Base-by-base conservation (phyloP, 1,284 basidiomycete genomes). In the Ustilago bromivora region DNA sequence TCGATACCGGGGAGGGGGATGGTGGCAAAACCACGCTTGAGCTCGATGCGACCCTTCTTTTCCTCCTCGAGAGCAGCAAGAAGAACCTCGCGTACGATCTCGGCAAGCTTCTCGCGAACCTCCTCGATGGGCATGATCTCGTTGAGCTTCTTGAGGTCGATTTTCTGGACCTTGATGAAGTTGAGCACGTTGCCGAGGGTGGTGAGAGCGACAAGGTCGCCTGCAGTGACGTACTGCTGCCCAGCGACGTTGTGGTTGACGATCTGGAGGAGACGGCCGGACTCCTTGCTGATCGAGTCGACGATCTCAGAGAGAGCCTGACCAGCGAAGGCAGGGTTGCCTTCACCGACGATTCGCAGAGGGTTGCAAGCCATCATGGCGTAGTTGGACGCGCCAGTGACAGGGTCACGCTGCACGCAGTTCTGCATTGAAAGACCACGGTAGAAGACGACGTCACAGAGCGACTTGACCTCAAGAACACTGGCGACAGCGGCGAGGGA, bases 361-460 rank as follows among this genome's bases (percentile, higher is more conserved):
- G 97, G 97, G 87, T 98, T 98, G 84, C 98, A 93, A 17, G 96
- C 96, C 87, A 95, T 96, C 97, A 99, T 98, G 19, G 95, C 96
- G 84, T 98, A 99, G 87, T 73, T 74, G 52, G 76, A 78, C n/a
- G 76, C 76, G 43, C 76, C 76, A 31, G 76, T 78, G 53, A 71
- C 76, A 31, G 76, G 71, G 54, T 78, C 79, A 41, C 79, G 71
- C 65, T 74, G 71, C 49, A 78, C 76, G 40, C 76, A 74, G 61
- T 78, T 78, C 65, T 81, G 76, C 96, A 99, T 99, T 57, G 96
- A 99, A 84, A 99, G 96, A 86, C 96, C 96, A 87, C 97, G 94
- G 88, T 98, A 98, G 90, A 99, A 98, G 51, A 99, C 96, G 84
- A 99, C 94, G 82, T 98, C 96, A 81, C 96, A 94, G 58, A 99